Evolutionary conservation across 805 yeast genomes (phyloP).

Genomic region (Saccharomycopsis amapae): DNA sequence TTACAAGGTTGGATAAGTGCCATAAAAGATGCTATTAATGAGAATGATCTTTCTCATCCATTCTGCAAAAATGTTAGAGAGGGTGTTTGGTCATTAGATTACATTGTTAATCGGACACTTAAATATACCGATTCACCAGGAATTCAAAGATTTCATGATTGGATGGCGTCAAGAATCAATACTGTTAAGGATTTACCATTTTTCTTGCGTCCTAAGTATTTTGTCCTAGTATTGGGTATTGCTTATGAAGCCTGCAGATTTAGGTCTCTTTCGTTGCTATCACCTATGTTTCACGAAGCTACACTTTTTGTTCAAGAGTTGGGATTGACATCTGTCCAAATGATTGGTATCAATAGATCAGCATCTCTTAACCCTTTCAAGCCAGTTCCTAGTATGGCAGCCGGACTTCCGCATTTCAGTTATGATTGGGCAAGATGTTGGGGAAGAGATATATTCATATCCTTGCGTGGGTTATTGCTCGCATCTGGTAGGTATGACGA

Average conservation of each 20-base stretch:
- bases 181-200: constrained; percentile 64
- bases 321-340: constrained; percentile 77
- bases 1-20: constrained; percentile 86
- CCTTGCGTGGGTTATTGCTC: constrained; percentile 73
- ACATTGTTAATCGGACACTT: constrained; percentile 52
- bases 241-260: constrained; percentile 77
- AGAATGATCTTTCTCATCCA: constrained; percentile 80
- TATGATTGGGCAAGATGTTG: constrained; percentile 92
- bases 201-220: constrained; percentile 79
- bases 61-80: constrained; percentile 69
- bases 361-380: constrained; percentile 68
- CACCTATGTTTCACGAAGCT: constrained; percentile 46
- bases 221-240: constrained; percentile 72
- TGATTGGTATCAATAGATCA: constrained; percentile 66
- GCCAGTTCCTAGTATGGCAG: constrained; percentile 74
- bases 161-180: constrained; percentile 63
- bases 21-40: constrained; percentile 50
- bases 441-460: constrained; percentile 95
- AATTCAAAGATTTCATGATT: constrained; percentile 49
- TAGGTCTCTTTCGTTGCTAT: constrained; percentile 53
- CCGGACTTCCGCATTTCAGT: constrained; percentile 94
- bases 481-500: constrained; percentile 73
- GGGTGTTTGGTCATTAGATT: constrained; percentile 89
- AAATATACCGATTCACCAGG: constrained; percentile 44
- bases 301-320: constrained; percentile 73